Base-by-base conservation (phyloP, 805 yeast species). In the Ogataea pignaliae region DNA sequence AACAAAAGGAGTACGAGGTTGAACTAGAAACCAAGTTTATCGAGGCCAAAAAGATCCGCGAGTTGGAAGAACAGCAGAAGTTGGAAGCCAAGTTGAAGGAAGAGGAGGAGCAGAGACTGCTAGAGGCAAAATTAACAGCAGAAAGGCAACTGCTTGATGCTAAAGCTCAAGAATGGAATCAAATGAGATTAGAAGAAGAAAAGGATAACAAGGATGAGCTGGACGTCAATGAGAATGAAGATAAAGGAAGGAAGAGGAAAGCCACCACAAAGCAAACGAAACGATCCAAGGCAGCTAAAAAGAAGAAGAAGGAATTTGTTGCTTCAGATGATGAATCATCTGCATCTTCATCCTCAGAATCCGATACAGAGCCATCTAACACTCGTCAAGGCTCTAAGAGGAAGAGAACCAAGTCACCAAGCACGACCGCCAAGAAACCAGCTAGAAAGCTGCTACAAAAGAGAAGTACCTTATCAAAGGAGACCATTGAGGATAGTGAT, bases 41-140 rank as follows among this genome's bases (percentile, higher is more conserved):
- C 38, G 88, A 81, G 49, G 97, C 97, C 17, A 76, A 79, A 63
- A 79, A 75, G 57, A 52, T 73, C 36, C 73, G 84, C 52, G 83
- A 80, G 45, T 52, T 54, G 36, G 83, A 76, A 50, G 87, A 79
- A 55, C 73, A 65, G 39, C 61, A 55, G 43, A 65, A 62, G 44
- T 47, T 63, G 41, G 75, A 70, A 46, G 73, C 70, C 49, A 69
- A 68, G 45, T 64, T 66, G 47, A 76, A 73, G 38, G 69, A 64
- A 36, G 73, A 69, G 47, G 76, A 70, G 50, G 70, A 69, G 39
- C 73, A 70, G 50, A 69, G 68, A 45, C 64, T 66, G 48, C 75
- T 70, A 62, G 64, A 63, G 29, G 76, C 65, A 58, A 68, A 54
- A 49, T 57, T 54, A 49, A 67, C 66, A 16, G 77, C 68, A 39